These are phyloP conservation scores for Oryza glaberrima DNA, from an alignment of 176 grass and related monocot species.

Conservation along the genomic window DNA sequence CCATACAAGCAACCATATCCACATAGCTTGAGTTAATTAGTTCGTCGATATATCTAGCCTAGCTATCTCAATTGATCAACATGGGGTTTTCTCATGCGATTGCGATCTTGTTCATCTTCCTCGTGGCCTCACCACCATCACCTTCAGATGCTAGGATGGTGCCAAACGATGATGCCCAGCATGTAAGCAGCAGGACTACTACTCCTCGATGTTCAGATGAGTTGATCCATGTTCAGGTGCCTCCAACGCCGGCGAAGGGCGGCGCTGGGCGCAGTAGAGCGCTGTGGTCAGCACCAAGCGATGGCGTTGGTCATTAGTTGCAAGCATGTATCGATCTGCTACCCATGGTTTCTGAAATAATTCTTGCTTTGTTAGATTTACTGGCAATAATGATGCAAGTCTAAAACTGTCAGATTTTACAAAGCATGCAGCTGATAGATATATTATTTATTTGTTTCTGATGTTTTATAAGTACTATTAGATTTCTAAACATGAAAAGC, in stretches of 20 bases:
- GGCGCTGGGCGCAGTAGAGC: constrained; percentile 3
- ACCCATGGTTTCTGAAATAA: not conserved
- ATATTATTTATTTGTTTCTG: not conserved
- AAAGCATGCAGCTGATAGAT: not conserved
- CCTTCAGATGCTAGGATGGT: constrained; percentile 28
- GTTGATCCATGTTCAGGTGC: too few species aligned
- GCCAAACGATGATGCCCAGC: not conserved
- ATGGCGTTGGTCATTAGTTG: constrained; percentile 43
- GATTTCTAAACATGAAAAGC: not conserved
- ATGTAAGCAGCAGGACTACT: too few species aligned
- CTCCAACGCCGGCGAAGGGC: not conserved
- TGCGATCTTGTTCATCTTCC: constrained; percentile 30
- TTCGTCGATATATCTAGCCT: not conserved
- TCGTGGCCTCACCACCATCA: constrained; percentile 12
- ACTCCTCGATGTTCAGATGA: not conserved
- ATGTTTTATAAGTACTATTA: not conserved
- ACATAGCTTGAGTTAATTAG: not conserved
- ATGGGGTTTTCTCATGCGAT: not conserved
- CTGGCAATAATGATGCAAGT: not conserved
- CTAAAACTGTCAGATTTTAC: not conserved
- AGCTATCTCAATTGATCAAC: not conserved
- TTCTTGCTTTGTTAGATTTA: not conserved
- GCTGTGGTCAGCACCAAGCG: constrained; percentile 52
- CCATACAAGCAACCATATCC: not conserved
- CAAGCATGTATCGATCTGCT: too few species aligned